phyloP scores from a whole-genome alignment of 2,329 filamentous ascomycete genomes.

The Fusarium sp. region DNA sequence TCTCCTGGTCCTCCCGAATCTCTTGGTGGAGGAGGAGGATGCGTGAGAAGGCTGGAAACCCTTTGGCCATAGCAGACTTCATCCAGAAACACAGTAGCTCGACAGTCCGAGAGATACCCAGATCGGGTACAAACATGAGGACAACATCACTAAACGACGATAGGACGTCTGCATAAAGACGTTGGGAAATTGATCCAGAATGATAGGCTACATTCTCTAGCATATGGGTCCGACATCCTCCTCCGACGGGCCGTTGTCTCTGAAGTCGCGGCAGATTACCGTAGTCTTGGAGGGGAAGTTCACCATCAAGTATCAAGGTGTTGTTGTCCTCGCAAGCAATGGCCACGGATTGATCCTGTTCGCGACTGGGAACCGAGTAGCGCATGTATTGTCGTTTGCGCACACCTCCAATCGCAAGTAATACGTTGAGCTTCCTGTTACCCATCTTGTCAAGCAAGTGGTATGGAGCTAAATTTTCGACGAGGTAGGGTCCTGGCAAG shows the following conservation, averaged over 20 bases:
- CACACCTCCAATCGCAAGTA: neutral
- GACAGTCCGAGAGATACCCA: neutral
- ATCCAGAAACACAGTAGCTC: conserved; percentile 6
- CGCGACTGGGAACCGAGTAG: neutral
- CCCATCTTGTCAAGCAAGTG: conserved; percentile 1
- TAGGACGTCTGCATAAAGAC: conserved; percentile 6
- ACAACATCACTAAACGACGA: conserved; percentile 7
- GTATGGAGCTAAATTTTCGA: conserved; percentile 10
- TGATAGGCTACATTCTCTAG: neutral
- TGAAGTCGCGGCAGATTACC: neutral
- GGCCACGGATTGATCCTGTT: neutral
- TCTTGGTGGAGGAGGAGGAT: conserved; percentile 3
- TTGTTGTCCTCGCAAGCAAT: neutral
- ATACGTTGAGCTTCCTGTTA: neutral
- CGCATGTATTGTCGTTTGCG: conserved; percentile 3
- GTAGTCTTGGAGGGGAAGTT: conserved; percentile 7
- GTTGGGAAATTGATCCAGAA: neutral
- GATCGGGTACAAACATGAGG: conserved; percentile 10
- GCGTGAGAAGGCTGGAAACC: neutral
- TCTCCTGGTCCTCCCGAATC: neutral
- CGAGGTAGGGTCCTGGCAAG: conserved; percentile 9
- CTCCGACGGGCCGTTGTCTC: neutral
- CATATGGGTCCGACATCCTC: neutral
- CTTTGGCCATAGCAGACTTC: neutral
- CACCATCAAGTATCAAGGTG: conserved; percentile 2